Base-by-base conservation (phyloP, 805 yeast genomes). In the Alloascoidea hylecoeti region DNA sequence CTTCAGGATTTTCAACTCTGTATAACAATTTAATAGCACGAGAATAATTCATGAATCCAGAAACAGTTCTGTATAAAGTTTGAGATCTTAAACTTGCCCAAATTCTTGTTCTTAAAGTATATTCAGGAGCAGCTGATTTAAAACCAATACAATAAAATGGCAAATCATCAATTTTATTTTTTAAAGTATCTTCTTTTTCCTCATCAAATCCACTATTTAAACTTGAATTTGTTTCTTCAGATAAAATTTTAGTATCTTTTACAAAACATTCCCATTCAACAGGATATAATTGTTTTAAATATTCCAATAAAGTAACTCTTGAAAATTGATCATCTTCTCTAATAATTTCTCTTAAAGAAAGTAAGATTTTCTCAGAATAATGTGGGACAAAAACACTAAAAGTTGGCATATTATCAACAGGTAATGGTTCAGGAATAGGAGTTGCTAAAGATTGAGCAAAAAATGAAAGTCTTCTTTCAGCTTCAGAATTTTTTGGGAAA, bases 371-470 rank as follows among this genome's bases (percentile, higher is more conserved):
- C 65, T 89, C 98, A 46, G 92, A 70, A 63, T 89, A 89, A 60
- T 89, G 98, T 52, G 98, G 97, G 48, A 89, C 81, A 60, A 89
- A 68, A 16, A 92, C 97, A 33, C 97, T 88, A 61, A 92, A 92
- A 9, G 97, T 89, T 47, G 99, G 99, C 98, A 92, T 92, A 70
- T 89, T 89, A 63, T 92, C 98, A 49, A 94, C 97, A 34, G 99
- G 98, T 56, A 92, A 70, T 44, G 99, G 97, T 66, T 92, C 98
- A 45, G 95, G 95, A 52, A 92, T 89, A 49, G 98, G 98, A 42
- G 98, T 92, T 38, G 98, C 94, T 61, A 92, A 70, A 6, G 97
- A 88, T 64, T 92, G 98, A 42, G 99, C 99, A 66, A 92, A 92
- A 81, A 94, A 92, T 42, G 96, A 84, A 51, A 92, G 88, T 72